These are phyloP conservation scores for Canavalia gladiata DNA, from an alignment of 306 rosid genomes.

Conservation along the genomic window DNA sequence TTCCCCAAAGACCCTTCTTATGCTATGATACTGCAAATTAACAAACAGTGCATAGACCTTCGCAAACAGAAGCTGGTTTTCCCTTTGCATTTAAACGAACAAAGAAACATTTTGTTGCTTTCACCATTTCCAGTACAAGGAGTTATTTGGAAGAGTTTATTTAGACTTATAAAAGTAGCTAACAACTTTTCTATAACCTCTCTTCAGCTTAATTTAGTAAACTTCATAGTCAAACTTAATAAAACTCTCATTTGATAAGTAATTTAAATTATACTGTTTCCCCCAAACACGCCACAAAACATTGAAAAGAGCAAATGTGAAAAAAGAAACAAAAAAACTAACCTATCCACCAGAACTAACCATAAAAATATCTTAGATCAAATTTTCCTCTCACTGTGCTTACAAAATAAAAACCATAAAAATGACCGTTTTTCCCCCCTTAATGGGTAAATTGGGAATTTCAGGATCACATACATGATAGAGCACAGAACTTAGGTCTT, in stretches of 20 bases:
- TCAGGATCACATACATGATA: background rate
- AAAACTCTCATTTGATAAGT: too few species aligned
- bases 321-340: background rate
- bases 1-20: background rate
- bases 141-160: background rate
- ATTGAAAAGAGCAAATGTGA: background rate
- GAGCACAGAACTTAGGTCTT: background rate
- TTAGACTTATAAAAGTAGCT: background rate
- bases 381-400: background rate
- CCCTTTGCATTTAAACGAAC: background rate
- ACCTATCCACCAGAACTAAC: background rate
- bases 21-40: background rate
- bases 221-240: too few species aligned
- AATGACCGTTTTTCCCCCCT: background rate
- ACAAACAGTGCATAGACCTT: background rate
- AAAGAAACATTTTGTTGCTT: background rate
- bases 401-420: background rate
- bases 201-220: background rate
- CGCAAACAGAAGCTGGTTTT: constrained; percentile 11
- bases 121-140: background rate
- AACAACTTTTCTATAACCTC: background rate
- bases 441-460: constrained; percentile 16
- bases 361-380: background rate
- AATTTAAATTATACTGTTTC: too few species aligned
- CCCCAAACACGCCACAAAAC: too few species aligned